phyloP scores from a whole-genome alignment of 225 moss, liverwort and hornwort genomes.

The Physcomitrellopsis africana region DNA sequence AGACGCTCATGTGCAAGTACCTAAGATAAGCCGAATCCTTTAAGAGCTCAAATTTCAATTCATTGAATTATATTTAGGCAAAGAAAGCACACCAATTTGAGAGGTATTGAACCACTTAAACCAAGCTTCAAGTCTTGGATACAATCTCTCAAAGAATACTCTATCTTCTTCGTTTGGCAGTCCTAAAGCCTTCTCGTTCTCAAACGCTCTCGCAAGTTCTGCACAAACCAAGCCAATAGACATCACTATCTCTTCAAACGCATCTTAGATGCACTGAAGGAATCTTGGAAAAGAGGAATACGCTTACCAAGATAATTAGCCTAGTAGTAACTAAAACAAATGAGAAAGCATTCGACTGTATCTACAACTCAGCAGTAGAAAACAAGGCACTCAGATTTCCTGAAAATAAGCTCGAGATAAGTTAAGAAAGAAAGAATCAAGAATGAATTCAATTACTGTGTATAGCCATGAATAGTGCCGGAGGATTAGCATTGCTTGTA shows the following conservation, averaged over 20 bases:
- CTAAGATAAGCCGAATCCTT: background rate
- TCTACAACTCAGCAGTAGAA: conserved; percentile 2
- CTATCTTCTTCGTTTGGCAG: conserved; percentile 68
- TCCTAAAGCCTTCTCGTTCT: conserved; percentile 65
- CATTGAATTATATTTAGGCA: background rate
- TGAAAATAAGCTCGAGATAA: background rate
- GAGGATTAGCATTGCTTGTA: conserved; percentile 95
- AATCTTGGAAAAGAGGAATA: conserved; percentile 16
- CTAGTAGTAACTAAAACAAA: conserved; percentile 13
- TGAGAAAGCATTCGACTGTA: background rate
- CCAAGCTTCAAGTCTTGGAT: conserved; percentile 92
- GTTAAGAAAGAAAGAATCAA: conserved; percentile 9
- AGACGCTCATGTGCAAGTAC: conserved; percentile 3
- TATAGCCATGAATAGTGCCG: conserved; percentile 79
- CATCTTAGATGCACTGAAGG: background rate
- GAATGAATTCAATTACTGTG: conserved; percentile 53
- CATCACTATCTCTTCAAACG: background rate
- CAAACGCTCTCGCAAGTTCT: conserved; percentile 71
- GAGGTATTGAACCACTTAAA: conserved; percentile 99
- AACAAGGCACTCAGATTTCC: background rate
- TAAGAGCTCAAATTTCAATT: background rate
- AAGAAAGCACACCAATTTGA: conserved; percentile 68
- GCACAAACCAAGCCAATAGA: conserved; percentile 28
- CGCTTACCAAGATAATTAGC: conserved; percentile 20
- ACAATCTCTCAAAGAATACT: conserved; percentile 78